phyloP scores from a whole-genome alignment of 371 early-diverging fungal species.

The Haplosporangium sp. region DNA sequence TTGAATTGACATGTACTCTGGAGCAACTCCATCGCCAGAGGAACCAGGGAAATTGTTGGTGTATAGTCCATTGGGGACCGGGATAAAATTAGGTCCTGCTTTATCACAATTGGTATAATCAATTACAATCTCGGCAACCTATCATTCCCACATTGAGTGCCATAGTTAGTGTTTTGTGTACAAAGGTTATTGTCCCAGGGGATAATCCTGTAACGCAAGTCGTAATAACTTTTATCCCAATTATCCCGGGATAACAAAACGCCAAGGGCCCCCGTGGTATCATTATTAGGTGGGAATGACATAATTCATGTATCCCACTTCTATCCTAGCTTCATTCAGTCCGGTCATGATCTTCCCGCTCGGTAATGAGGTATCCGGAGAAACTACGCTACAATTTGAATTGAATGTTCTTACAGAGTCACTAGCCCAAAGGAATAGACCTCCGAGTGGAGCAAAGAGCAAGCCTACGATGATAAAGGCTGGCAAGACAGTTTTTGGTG shows the following conservation, averaged over 20 bases:
- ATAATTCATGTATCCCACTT: no score
- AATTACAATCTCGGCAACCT: constrained; percentile 84
- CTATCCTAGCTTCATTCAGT: neutral
- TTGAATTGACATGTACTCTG: constrained; percentile 37
- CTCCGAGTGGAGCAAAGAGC: constrained; percentile 94
- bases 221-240: no score
- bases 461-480: constrained; percentile 92
- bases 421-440: constrained; percentile 77
- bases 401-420: constrained; percentile 64
- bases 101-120: constrained; percentile 90
- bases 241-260: no score
- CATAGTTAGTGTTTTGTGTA: neutral
- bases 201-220: no score
- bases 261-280: no score
- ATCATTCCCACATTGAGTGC: neutral
- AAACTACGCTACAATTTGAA: neutral
- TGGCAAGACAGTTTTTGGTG: constrained; percentile 94
- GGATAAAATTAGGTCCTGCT: constrained; percentile 25
- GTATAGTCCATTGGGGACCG: constrained; percentile 46
- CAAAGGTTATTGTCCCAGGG: neutral
- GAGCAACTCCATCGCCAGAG: constrained; percentile 24
- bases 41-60: constrained; percentile 55
- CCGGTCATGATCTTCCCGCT: neutral
- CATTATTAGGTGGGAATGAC: no score
- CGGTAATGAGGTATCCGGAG: neutral